Evolutionary conservation across 768 basidiomycete species (phyloP), one percentile per base, ranked within the genome.

Genomic region (Macrolepiota albuminosa): DNA sequence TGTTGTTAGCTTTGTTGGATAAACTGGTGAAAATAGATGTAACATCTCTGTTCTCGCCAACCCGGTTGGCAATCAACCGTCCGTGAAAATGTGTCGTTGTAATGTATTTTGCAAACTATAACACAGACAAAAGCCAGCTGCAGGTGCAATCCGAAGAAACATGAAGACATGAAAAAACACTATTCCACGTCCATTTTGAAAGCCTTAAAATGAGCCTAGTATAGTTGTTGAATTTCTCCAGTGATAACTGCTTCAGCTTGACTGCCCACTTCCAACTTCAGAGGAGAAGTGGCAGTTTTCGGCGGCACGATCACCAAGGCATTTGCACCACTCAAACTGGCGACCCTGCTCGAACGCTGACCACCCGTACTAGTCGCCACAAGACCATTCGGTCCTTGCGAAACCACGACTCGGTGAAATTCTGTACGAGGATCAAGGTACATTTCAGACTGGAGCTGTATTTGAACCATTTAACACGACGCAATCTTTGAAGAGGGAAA

Each of bases 281-380:
- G 0, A 71, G 11, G 71, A 73, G 8, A 65, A 64, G 6, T 73
- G 69, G 47, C 54, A 0, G 63, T 70, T 54, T 71, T 62, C 36
- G 76, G 70, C 2, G 92, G 93, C 24, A 95, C 69, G 24, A 87
- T 78, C 0, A 89, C 84, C 46, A 95, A 73, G 2, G 86, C 93
- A 69, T 95, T 94, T 16, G 92, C 91, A 2, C 87, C 88, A 45
- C 81, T 85, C 52, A 96, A 67, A 64, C 92, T 94, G 13, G 88
- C 88, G 4, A 89, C 87, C 26, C 91, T 78, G 66, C 89, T 91
- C 18, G 92, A 93, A 6, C 93, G 78, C 69, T 96, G 94, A 0
- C 92, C 91, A 26, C 94, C 93, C 0, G 93, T 95, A 57, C 88
- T 93, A 63, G 78, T 82, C 2, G 91, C 93, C 57, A 77, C 78